A percentile compares a stretch with the other conserved stretches of the same genome.
Conservation (phyloP, 1,284 basidiomycete genomes). For the Fomitopsis palustris region DNA sequence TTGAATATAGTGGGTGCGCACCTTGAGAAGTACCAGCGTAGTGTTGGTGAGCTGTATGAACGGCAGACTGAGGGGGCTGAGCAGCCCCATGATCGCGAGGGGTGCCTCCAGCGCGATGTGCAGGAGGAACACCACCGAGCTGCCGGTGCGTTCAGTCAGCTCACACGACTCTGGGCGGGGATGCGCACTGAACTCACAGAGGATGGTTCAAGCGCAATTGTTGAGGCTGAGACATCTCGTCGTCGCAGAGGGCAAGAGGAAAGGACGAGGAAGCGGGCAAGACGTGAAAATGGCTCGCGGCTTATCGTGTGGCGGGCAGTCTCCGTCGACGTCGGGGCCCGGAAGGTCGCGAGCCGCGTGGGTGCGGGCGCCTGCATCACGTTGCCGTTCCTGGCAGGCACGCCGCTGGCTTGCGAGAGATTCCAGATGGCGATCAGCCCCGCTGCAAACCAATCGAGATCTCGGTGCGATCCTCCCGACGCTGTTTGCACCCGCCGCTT, state of each 20-base stretch:
- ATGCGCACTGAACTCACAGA: conserved; percentile 7
- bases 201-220: not conserved
- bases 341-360: not conserved
- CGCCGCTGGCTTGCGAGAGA: conserved; percentile 1
- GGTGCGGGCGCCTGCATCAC: conserved; percentile 1
- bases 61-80: conserved; percentile 57
- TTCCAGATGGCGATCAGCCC: conserved; percentile 4
- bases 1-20: conserved; percentile 21
- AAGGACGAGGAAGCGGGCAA: not conserved
- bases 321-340: not conserved
- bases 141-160: conserved; percentile 19
- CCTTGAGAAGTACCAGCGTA: conserved; percentile 71
- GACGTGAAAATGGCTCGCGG: not conserved
- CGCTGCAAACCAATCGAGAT: conserved; percentile 4
- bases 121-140: conserved; percentile 67
- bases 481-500: not conserved
- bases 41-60: conserved; percentile 83
- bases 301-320: not conserved
- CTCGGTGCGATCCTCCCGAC: not conserved
- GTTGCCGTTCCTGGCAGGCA: conserved; percentile 1
- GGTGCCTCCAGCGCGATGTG: conserved; percentile 78
- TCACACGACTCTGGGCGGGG: not conserved
- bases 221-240: not conserved
- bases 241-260: not conserved
- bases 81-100: conserved; percentile 69